Evolutionary conservation across 805 yeast genomes (phyloP).

Genomic region (Lachancea lanzarotensis): DNA sequence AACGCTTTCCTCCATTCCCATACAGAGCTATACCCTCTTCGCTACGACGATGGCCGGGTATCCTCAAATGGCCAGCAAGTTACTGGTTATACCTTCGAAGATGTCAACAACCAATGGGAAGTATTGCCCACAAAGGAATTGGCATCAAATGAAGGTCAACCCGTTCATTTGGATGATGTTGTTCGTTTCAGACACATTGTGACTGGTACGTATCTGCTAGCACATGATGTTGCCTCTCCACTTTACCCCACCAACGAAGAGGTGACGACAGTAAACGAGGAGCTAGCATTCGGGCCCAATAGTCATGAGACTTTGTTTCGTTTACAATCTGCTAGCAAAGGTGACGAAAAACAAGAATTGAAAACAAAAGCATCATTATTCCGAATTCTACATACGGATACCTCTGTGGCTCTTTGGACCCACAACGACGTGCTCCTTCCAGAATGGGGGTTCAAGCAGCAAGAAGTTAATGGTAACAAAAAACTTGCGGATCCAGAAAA

Average conservation of each 20-base stretch:
- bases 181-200: conserved; percentile 75
- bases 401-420: conserved; percentile 92
- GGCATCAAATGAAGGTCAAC: conserved; percentile 37
- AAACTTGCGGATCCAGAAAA: conserved; percentile 61
- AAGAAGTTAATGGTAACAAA: conserved; percentile 93
- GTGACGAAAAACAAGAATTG: conserved; percentile 38
- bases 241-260: conserved; percentile 88
- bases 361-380: conserved; percentile 67
- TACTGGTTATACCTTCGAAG: conserved; percentile 55
- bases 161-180: conserved; percentile 62
- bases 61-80: conserved; percentile 95
- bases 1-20: conserved; percentile 81
- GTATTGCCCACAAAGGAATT: conserved; percentile 56
- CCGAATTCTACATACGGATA: conserved; percentile 72
- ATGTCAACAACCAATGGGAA: conserved; percentile 77
- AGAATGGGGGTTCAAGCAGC: conserved; percentile 90
- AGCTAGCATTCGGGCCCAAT: conserved; percentile 47
- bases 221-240: conserved; percentile 97
- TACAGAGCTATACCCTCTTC: conserved; percentile 64
- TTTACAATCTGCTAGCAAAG: conserved; percentile 53
- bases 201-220: conserved; percentile 70
- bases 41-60: conserved; percentile 94
- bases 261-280: conserved; percentile 66
- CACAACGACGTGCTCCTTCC: conserved; percentile 79
- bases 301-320: conserved; percentile 75